Base-by-base conservation (phyloP, 495 filamentous ascomycete species). In the Lepidopterella palustris region DNA sequence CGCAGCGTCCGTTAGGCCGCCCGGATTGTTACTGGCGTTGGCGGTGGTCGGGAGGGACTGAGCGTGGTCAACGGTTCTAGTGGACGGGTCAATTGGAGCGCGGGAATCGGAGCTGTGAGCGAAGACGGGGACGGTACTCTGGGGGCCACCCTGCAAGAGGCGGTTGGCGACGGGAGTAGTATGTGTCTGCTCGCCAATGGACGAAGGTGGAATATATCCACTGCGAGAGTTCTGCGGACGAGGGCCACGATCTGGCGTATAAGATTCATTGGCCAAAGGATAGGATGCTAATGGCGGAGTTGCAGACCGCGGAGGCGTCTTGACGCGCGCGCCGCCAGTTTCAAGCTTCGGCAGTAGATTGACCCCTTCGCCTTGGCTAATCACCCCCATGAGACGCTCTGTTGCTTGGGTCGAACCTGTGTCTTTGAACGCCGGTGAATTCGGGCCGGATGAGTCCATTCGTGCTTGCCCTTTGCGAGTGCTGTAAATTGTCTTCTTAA, bases 161-260 rank as follows among this genome's bases (percentile, higher is more conserved):
- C 60, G 56, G 52, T 65, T 68, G 18, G 68, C 66, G 4, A 66
- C 59, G 0, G 70, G 65, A 18, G 39, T 53, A 48, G 67, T 55
- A 39, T 60, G 55, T 20, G 29, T 18, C 6, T 58, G 55, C 15
- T 61, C 59, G 45, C 62, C 68, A 58, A 73, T 70, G 42, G 79
- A 73, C 51, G 76, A 76, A n/a, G 73, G 71, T 32, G 77, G 73
- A 25, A 74, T 75, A 53, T 73, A 72, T 39, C 69, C 73, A 45
- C 72, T 32, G 23, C 52, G 39, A 23, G 51, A 75, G 55, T 75
- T 78, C 32, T 74, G 81, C 24, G 78, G 67, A 45, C 71, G 72
- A 35, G 79, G 72, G n/a, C 80, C 79, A 51, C 79, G 79, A 40
- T 81, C 80, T 20, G 80, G 80, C 0, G 80, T 83, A 56, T 76